Base-by-base conservation (phyloP, 257 asterid genomes). In the Haberlea rhodopensis region DNA sequence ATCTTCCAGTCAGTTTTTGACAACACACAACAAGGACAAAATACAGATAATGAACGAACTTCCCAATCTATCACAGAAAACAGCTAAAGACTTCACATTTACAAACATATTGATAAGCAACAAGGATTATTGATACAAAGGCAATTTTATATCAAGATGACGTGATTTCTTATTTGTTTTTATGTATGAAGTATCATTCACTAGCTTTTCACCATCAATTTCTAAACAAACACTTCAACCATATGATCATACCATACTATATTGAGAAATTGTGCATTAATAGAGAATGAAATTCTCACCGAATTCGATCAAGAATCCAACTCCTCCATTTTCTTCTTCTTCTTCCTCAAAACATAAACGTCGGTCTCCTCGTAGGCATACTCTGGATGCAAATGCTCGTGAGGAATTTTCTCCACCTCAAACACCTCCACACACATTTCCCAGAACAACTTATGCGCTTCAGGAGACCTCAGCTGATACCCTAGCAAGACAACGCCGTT, bases 301-400 rank as follows among this genome's bases (percentile, higher is more conserved):
- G 0, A 52, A 49, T 52, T 66, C 21, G 1, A 29, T 76, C 79
- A 75, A 52, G 59, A 55, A 40, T 15, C 65, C 49, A 40, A 37
- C 16, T 65, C 63, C 27, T 19, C 53, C 0, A 4, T 56, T 61
- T 43, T 56, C 71, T 57, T 71, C 73, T 71, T 74, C 85, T 81
- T 87, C 87, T 85, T 87, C 65, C 91, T 70, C 54, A 92, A 79
- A 63, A 89, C 74, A 73, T 75, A 92, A 34, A 89, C 89, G 55
- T 89, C 96, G 8, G 94, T 65, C 71, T 87, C 97, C 76, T 87
- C 99, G 55, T 84, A 89, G 0, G 94, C 97, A 48, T 92, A 92
- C 53, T 92, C 94, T 3, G 85, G 84, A 67, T 89, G 99, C 89
- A 92, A 81, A 79, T 92, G 87, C 74, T 78, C 86, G 18, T 87